Evolutionary conservation across 768 basidiomycete species (phyloP).

Genomic region (Termitomyces sp.): DNA sequence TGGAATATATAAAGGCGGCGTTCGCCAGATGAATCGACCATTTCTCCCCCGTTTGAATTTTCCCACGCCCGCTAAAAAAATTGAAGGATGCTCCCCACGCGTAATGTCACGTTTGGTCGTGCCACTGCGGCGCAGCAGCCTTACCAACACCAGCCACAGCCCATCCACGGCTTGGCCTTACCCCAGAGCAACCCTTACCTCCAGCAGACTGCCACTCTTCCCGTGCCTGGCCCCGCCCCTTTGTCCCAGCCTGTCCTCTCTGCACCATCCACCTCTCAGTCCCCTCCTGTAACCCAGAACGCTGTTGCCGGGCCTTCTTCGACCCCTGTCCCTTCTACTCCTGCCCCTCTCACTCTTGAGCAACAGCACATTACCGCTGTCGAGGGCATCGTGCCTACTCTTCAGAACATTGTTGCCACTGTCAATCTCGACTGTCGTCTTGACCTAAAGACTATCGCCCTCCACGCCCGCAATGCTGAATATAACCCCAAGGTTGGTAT

Average conservation of each 20-base stretch:
- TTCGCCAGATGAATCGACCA: constrained; percentile 21
- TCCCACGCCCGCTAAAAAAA: constrained; percentile 35
- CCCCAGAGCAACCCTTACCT: constrained; percentile 52
- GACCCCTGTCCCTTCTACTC: constrained; percentile 56
- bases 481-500: constrained; percentile 99
- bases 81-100: constrained; percentile 57
- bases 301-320: constrained; percentile 53
- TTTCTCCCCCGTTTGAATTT: constrained; percentile 30
- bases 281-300: constrained; percentile 25
- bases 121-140: constrained; percentile 38
- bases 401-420: constrained; percentile 99
- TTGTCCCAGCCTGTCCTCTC: constrained; percentile 35
- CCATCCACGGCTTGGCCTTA: constrained; percentile 44
- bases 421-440: constrained; percentile 96
- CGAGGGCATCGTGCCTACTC: constrained; percentile 96
- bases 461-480: constrained; percentile 97
- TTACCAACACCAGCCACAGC: constrained; percentile 36
- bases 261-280: constrained; percentile 23
- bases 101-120: constrained; percentile 74
- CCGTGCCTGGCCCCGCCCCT: constrained; percentile 49
- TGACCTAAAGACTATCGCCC: constrained; percentile 96
- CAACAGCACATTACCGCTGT: constrained; percentile 96
- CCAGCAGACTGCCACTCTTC: constrained; percentile 12
- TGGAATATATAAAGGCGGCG: constrained; percentile 37
- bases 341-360: constrained; percentile 74